These are phyloP conservation scores for Aspergillus aculeatinus DNA, from an alignment of 2,329 filamentous ascomycete species.

Conservation along the genomic window DNA sequence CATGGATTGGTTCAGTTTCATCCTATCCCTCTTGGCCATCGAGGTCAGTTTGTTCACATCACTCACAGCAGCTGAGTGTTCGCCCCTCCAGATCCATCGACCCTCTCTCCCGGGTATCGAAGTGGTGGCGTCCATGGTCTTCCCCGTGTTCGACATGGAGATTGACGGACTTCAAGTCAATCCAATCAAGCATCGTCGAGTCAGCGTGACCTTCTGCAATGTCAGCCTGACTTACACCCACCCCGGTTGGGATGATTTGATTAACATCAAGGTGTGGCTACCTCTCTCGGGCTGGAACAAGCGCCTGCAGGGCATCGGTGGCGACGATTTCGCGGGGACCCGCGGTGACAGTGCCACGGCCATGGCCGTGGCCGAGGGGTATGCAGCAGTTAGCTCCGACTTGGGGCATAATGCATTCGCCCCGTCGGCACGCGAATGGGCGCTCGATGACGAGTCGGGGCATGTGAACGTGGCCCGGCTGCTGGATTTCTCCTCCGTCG, in stretches of 20 bases:
- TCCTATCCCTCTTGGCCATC: neutral
- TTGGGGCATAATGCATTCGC: constrained; percentile 1
- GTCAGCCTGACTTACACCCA: constrained; percentile 8
- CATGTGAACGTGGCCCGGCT: constrained; percentile 28
- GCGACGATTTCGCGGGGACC: constrained; percentile 3
- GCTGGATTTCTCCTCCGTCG: constrained; percentile 34
- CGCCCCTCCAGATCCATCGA: neutral
- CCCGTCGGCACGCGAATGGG: neutral
- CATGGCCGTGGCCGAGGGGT: constrained; percentile 6
- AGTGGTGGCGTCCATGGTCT: neutral
- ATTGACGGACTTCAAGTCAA: neutral
- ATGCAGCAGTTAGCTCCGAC: constrained; percentile 10
- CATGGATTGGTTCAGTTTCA: neutral
- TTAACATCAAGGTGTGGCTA: constrained; percentile 10
- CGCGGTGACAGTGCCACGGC: neutral
- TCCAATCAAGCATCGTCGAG: neutral
- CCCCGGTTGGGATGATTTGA: neutral
- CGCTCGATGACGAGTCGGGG: neutral
- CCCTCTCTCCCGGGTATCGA: neutral
- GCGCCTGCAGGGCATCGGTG: constrained; percentile 9
- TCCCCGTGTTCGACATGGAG: neutral
- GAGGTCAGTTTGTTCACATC: neutral
- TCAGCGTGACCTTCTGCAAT: constrained; percentile 1
- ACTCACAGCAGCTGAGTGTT: neutral
- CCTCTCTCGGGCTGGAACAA: constrained; percentile 6